Base-by-base conservation (phyloP, 2,329 filamentous ascomycete genomes). In the Microsporum canis region DNA sequence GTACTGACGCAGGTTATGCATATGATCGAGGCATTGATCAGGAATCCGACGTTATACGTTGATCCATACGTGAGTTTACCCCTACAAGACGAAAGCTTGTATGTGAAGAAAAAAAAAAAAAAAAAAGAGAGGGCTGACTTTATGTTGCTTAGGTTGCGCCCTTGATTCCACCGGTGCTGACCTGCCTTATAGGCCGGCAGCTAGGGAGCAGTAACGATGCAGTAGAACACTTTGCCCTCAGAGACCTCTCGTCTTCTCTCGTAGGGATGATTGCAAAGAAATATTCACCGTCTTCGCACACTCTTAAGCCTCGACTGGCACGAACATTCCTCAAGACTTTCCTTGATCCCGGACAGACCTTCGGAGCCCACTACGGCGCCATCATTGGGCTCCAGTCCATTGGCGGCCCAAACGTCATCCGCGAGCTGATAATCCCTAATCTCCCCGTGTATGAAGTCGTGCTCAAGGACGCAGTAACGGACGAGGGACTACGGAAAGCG, bases 241-340 rank as follows among this genome's bases (percentile, higher is more conserved):
- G 94, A 29, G 89, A 95, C 71, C 82, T 94, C 8, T 87, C 94
- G 0, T 90, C 90, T 0, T 88, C 88, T 0, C 80, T 99, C 3
- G 82, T 97, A 14, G 87, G 85, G 36, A 83, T 84, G 39, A 88
- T 99, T 43, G 86, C 88, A 3, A 82, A 82, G 64, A 92, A 91
- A 69, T 96, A 95, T 76, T 85, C 87, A 4, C 82, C 85, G 31
- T 87, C 86, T 3, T 95, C 91, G 62, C 85, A 88, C 49, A 87
- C 90, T 12, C 83, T 97, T 31, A 89, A 91, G 61, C 87, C 91
- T 1, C 89, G 95, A 65, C 86, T 99, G 34, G 91, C 91, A 3
- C 84, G 94, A n/a, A 94, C 91, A 0, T 96, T 91, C 69, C 82
- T 97, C 38, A 96, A 96, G 76, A 86, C 88, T 68, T 92, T 96